phyloP scores from a whole-genome alignment of 768 basidiomycete species.

The Auricularia sp. region DNA sequence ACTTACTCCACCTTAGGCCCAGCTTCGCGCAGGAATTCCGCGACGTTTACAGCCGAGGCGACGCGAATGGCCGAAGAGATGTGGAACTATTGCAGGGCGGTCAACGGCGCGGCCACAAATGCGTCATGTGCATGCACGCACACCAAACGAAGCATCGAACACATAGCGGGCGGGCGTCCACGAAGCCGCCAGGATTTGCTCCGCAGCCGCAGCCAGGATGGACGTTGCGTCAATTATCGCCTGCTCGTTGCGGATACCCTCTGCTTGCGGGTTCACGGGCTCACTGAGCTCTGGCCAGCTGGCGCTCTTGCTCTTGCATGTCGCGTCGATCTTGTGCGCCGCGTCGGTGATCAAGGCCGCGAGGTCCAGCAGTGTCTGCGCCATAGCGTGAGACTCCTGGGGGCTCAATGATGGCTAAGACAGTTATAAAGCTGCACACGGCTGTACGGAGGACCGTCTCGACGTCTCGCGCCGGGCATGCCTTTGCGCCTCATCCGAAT shows the following conservation, averaged over 20 bases:
- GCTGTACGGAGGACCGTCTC: background rate
- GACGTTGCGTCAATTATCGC: background rate
- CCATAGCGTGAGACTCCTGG: background rate
- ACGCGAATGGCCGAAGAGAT: background rate
- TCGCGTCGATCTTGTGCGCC: background rate
- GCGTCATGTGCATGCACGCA: background rate
- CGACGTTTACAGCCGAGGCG: constrained; percentile 37
- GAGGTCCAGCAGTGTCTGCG: background rate
- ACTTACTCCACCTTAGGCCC: constrained; percentile 23
- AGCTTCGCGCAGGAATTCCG: constrained; percentile 59
- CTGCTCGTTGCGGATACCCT: background rate
- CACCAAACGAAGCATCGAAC: background rate
- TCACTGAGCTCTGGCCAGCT: background rate
- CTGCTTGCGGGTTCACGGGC: background rate
- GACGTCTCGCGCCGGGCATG: background rate
- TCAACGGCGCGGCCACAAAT: background rate
- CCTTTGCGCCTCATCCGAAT: background rate
- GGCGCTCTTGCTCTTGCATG: background rate
- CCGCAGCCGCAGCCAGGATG: background rate
- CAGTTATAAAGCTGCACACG: background rate
- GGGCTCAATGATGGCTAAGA: background rate
- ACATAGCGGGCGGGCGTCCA: background rate
- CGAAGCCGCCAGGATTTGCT: background rate
- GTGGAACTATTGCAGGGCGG: background rate
- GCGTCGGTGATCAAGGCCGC: background rate